phyloP scores from a whole-genome alignment of 129 eudicot genomes.

The Artemisia annua region DNA sequence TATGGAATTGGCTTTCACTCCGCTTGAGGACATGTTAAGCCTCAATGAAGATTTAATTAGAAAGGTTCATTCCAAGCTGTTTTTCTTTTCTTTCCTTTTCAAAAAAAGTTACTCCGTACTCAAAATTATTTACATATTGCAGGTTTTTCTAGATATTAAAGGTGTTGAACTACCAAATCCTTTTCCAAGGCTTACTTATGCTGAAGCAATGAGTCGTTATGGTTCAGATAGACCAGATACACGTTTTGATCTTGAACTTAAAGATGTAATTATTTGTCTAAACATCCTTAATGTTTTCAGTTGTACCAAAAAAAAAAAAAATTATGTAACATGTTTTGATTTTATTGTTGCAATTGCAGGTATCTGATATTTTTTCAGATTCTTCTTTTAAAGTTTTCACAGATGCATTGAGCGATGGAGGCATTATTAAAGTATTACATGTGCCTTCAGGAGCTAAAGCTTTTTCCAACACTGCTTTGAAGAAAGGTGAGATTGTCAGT shows the following conservation, averaged over 20 bases:
- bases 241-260: constrained; percentile 88
- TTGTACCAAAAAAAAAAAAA: neutral
- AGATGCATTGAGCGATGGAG: constrained; percentile 69
- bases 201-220: constrained; percentile 89
- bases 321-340: constrained; percentile 1
- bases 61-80: constrained; percentile 47
- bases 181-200: constrained; percentile 93
- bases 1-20: constrained; percentile 95
- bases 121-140: constrained; percentile 23
- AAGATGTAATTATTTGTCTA: constrained; percentile 58
- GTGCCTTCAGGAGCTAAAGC: constrained; percentile 81
- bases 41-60: constrained; percentile 96
- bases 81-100: neutral
- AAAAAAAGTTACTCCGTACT: neutral
- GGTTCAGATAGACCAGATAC: constrained; percentile 97
- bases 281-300: neutral
- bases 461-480: constrained; percentile 85
- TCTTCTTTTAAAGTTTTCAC: constrained; percentile 86
- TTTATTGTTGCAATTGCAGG: constrained; percentile 48
- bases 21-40: constrained; percentile 86
- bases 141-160: constrained; percentile 87
- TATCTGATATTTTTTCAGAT: constrained; percentile 64
- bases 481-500: constrained; percentile 78
- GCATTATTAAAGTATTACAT: constrained; percentile 65
- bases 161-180: constrained; percentile 91